Base-by-base conservation (phyloP, 2,329 filamentous ascomycete genomes). In the Fusarium veterinarium region DNA sequence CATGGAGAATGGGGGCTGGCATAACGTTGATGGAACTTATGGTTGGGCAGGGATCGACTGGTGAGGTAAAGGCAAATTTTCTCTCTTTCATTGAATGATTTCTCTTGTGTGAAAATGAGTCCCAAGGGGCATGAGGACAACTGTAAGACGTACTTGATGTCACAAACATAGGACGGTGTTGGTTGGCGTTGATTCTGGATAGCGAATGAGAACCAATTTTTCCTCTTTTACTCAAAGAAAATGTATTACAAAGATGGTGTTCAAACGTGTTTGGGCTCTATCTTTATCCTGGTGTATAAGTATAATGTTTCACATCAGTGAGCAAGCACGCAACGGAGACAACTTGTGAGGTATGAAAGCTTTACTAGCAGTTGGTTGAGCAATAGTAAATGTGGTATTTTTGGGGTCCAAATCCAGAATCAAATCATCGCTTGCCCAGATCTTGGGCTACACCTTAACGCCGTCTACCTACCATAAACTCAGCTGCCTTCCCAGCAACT, bases 21-120 rank as follows among this genome's bases (percentile, higher is more conserved):
- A 90, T 65, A 97, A 97, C 81, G 88, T 97, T n/a, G 93, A 95
- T 79, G 92, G 91, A 4, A 86, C 87, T 17, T 90, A 88, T 74
- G 85, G 85, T 17, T 94, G 92, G 92, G 86, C 81, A 12, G 86
- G 84, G 19, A 79, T 86, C 55, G 77, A 79, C 33, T 81, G 81
- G 49, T 53, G 48, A 51, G 17, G 78, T 81, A 72, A 74, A 60
- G 16, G 13, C 30, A n/a, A 23, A n/a, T 16, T n/a, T 28, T 17
- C 14, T 19, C 20, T n/a, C 49, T 30, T 17, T 49, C n/a, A 33
- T 49, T 23, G 31, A 49, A 49, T 19, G 46, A 30, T 33, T 33
- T 33, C 30, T 56, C 35, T 64, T 44, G 23, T 37, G 60, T 46
- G 20, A 48, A 16, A 19, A 52, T 52, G 17, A n/a, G 46, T 63